Base-by-base conservation (phyloP, 495 filamentous ascomycete species). In the Penicillium parvum region DNA sequence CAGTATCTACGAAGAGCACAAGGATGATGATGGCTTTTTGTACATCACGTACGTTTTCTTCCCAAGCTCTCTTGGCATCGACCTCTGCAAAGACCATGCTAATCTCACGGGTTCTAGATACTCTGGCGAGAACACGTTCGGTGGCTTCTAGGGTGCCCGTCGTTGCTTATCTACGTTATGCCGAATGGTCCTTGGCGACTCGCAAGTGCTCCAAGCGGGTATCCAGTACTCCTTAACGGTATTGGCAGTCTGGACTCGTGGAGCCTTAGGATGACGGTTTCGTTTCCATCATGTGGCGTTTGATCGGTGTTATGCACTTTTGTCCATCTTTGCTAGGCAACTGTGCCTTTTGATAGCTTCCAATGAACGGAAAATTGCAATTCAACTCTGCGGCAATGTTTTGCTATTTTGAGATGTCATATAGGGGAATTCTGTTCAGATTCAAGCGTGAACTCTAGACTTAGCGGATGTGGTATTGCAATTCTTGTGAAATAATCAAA, bases 71-170 rank as follows among this genome's bases (percentile, higher is more conserved):
- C 20, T 21, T 6, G 26, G 9, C 17, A 22, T 35, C 9, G 6
- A 45, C 23, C 40, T 12, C 18, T 4, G 40, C 4, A 27, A 3
- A 15, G 30, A 28, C 15, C 40, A 47, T 45, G 49, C 63, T 71
- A 44, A 69, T 52, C 30, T 42, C 12, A 29, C 70, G 68, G 60
- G 21, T 45, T 25, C 10, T 52, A 95, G 90, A 55, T 97, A 97
- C 78, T 96, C 92, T 26, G 92, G 92, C 72, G 92, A 99, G 80
- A 99, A 99, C 79, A 99, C 92, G 18, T 99, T 99, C 61, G 92
- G 92, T 57, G 81, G 67, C 52, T 57, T 60, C 26, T 72, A 60
- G 55, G 51, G 35, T 47, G 56, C 49, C 30, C 22, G 32, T 22
- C 14, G 19, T 52, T 50, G 21, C 32, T 53, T 39, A 43, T 35